Conservation (phyloP, 106 monocot species). For the Dendrobium officinale region DNA sequence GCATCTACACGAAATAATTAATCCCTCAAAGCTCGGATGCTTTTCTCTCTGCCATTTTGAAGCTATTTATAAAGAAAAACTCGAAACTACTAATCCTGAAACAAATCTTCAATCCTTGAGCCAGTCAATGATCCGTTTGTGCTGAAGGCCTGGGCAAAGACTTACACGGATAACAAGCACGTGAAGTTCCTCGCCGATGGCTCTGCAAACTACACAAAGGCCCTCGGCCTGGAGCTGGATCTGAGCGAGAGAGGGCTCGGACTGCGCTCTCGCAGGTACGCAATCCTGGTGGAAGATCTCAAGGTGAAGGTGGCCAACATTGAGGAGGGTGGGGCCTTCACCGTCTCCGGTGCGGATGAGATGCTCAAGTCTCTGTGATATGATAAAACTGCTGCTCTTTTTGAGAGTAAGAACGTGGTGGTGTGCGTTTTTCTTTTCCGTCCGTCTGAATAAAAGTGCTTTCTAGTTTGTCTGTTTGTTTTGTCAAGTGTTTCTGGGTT, state of each 20-base stretch:
- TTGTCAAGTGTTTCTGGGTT: too few relatives aligned
- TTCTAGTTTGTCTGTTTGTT: too few relatives aligned
- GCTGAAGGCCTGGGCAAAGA: constrained; percentile 94
- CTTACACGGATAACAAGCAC: constrained; percentile 78
- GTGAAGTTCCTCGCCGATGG: constrained; percentile 94
- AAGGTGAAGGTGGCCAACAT: constrained; percentile 75
- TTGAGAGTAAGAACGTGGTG: too few relatives aligned
- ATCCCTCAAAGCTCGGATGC: too few relatives aligned
- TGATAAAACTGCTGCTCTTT: constrained; percentile 6
- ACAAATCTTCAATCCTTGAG: not conserved
- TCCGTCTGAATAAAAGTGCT: not conserved
- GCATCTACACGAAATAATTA: too few relatives aligned
- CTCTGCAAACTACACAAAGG: constrained; percentile 64
- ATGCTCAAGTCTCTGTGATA: constrained; percentile 75
- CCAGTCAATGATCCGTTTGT: constrained; percentile 93
- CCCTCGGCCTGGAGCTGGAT: constrained; percentile 84
- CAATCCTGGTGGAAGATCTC: constrained; percentile 68
- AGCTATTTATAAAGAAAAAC: too few relatives aligned
- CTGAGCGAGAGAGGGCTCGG: constrained; percentile 88
- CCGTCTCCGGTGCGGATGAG: constrained; percentile 86
- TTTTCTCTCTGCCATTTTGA: too few relatives aligned
- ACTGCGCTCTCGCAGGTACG: constrained; percentile 62
- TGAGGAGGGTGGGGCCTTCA: constrained; percentile 85
- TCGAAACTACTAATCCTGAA: too few relatives aligned
- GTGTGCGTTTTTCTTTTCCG: not conserved